phyloP scores from a whole-genome alignment of 768 basidiomycete species.

The Lactarius indigo region DNA sequence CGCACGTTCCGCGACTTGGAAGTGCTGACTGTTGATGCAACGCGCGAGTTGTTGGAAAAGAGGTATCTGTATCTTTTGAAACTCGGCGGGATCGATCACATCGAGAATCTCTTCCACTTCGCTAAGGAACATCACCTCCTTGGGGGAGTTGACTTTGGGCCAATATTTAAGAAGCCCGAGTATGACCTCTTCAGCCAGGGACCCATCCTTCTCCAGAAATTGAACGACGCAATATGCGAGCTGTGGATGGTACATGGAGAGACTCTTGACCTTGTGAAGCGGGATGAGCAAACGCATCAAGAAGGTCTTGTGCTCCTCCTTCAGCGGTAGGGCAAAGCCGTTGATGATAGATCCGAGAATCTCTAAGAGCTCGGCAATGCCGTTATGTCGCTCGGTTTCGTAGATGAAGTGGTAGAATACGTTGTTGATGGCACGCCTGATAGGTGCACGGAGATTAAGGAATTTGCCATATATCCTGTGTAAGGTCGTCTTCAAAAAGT shows the following conservation, averaged over 20 bases:
- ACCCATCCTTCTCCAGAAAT: slow-evolving; percentile 94
- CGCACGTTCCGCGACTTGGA: slow-evolving; percentile 98
- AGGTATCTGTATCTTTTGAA: slow-evolving; percentile 90
- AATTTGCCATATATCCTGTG: slow-evolving; percentile 99
- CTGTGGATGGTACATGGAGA: slow-evolving; percentile 99
- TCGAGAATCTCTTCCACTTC: slow-evolving; percentile 99
- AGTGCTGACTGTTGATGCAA: slow-evolving; percentile 99
- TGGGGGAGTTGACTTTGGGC: slow-evolving; percentile 99
- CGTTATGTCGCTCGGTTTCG: slow-evolving; percentile 98
- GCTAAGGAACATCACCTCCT: slow-evolving; percentile 99
- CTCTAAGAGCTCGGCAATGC: slow-evolving; percentile 96
- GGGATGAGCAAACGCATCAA: slow-evolving; percentile 91
- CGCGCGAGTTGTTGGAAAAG: slow-evolving; percentile 92
- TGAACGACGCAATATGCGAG: slow-evolving; percentile 99
- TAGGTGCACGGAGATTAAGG: slow-evolving; percentile 96
- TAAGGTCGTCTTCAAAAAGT: slow-evolving; percentile 98
- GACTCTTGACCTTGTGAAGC: slow-evolving; percentile 94
- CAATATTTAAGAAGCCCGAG: slow-evolving; percentile 94
- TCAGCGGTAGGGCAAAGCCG: slow-evolving; percentile 95
- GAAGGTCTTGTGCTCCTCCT: slow-evolving; percentile 99
- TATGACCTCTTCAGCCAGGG: slow-evolving; percentile 93
- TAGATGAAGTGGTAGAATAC: slow-evolving; percentile 99
- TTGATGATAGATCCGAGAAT: slow-evolving; percentile 99
- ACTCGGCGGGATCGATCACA: slow-evolving; percentile 94
- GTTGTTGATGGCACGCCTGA: slow-evolving; percentile 98